Evolutionary conservation across 257 asterid genomes (phyloP).

Genomic region (Ballota nigra): DNA sequence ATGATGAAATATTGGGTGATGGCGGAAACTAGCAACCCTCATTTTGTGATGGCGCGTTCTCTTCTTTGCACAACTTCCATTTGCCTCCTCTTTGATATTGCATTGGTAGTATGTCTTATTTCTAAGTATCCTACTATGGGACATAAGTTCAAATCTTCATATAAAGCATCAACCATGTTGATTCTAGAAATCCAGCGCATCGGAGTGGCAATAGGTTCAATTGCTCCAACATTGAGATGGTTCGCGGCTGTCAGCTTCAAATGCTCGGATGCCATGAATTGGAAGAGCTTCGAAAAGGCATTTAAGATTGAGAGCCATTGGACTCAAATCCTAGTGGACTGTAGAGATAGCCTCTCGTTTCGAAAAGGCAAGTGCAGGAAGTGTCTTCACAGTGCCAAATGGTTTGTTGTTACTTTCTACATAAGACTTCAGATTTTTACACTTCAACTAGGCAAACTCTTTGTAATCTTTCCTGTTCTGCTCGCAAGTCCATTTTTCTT

Average conservation of each 20-base stretch:
- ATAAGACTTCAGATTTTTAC: conserved; percentile 22
- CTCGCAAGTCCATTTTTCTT: not conserved
- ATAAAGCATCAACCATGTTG: not conserved
- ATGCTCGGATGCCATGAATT: not conserved
- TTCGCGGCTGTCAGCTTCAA: conserved; percentile 5
- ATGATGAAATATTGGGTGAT: conserved; percentile 31
- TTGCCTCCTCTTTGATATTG: not conserved
- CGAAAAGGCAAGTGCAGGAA: not conserved
- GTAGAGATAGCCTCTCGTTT: conserved; percentile 26
- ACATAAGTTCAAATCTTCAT: no score
- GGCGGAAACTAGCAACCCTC: conserved; percentile 35
- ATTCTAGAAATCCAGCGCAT: not conserved
- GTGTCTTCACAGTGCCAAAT: not conserved
- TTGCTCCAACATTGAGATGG: conserved; percentile 28
- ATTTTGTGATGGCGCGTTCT: conserved; percentile 33
- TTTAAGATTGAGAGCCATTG: conserved; percentile 16
- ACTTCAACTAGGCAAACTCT: conserved; percentile 6
- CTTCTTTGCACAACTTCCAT: conserved; percentile 15
- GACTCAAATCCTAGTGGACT: conserved; percentile 22
- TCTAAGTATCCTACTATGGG: no score
- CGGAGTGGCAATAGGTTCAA: conserved; percentile 17
- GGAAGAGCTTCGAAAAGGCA: not conserved
- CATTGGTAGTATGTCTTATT: no score
- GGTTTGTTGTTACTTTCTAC: not conserved
- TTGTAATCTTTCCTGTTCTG: not conserved